Base-by-base conservation (phyloP, 495 filamentous ascomycete species). In the Annulohypoxylon stygium region DNA sequence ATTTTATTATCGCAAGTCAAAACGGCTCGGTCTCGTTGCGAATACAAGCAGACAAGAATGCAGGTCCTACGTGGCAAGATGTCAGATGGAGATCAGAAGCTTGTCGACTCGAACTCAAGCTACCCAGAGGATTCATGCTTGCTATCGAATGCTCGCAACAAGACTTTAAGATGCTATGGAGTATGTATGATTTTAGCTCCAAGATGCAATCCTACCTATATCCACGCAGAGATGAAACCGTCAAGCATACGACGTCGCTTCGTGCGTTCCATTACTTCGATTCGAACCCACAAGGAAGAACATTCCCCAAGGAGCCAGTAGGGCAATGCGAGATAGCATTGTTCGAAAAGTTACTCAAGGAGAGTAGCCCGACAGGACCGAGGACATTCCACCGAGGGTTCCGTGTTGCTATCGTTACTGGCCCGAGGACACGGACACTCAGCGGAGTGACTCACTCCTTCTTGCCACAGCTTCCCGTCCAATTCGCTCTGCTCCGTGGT, bases 211-310 rank as follows among this genome's bases (percentile, higher is more conserved):
- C 85, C 11, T 91, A 85, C 62, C 83, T 95, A n/a, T 87, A 88
- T 12, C 87, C 87, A 0, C 84, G 88, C 23, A 80, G 85, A 25
- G 89, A 91, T 25, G 94, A 97, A 79, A 84, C 81, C 7, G 64
- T 90, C 41, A 84, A 91, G 0, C 92, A 90, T 78, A 88, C 91
- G 71, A 86, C 83, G 2, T 88, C 84, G 7, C 79, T 97, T 4
- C 88, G 89, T 61, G 83, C 87, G 2, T 92, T 95, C 71, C 90
- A 93, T 61, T 93, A 93, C 73, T 89, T 93, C 78, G 92, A 95
- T 75, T 84, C 90, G 9, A 86, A 86, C 36, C 83, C 86, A 1
- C 84, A 90, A 58, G 83, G 89, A 14, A 85, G 87, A 59, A 84
- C 87, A 5, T 97, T 97, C 78, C 93, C 93, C 9, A 81, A 88